These are phyloP conservation scores for Gomphus sp. DNA, from an alignment of 1,284 basidiomycete genomes.

Conservation along the genomic window DNA sequence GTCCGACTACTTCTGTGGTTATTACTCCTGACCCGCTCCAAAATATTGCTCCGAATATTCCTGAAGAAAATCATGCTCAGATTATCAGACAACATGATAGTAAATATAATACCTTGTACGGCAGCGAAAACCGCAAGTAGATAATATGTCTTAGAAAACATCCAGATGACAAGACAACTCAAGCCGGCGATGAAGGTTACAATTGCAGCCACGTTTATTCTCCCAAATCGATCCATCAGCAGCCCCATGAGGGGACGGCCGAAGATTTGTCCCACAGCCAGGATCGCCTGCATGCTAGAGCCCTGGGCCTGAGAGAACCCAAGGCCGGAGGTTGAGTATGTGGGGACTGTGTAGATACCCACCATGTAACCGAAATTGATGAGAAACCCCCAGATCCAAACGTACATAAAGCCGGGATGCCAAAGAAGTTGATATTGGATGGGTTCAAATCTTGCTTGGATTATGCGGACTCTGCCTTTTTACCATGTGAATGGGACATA, in stretches of 20 bases:
- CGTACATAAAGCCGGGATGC: constrained; percentile 21
- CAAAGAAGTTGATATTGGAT: constrained; percentile 18
- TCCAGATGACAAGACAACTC: constrained; percentile 28
- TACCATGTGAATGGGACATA: not conserved
- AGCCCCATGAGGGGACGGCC: constrained; percentile 29
- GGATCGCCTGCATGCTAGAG: constrained; percentile 29
- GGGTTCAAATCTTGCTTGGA: constrained; percentile 13
- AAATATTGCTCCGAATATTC: constrained; percentile 26
- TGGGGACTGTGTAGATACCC: constrained; percentile 30
- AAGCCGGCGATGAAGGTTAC: constrained; percentile 27
- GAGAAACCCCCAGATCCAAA: constrained; percentile 19
- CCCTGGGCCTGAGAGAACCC: constrained; percentile 28
- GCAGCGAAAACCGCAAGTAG: constrained; percentile 28
- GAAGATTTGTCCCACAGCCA: constrained; percentile 31
- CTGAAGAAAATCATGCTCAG: not conserved
- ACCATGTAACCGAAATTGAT: constrained; percentile 29
- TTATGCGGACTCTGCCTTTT: constrained; percentile 6
- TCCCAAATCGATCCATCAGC: constrained; percentile 26
- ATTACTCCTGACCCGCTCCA: constrained; percentile 27
- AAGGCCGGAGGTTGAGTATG: constrained; percentile 28
- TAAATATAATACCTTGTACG: constrained; percentile 20
- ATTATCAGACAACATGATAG: not conserved
- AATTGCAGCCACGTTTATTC: constrained; percentile 27
- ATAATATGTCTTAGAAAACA: constrained; percentile 25
- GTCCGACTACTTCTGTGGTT: constrained; percentile 25